A percentile compares a stretch with the other conserved stretches of the same genome.
These are phyloP conservation scores for Trametes cingulata DNA, from an alignment of 768 basidiomycete genomes.

Conservation along the genomic window DNA sequence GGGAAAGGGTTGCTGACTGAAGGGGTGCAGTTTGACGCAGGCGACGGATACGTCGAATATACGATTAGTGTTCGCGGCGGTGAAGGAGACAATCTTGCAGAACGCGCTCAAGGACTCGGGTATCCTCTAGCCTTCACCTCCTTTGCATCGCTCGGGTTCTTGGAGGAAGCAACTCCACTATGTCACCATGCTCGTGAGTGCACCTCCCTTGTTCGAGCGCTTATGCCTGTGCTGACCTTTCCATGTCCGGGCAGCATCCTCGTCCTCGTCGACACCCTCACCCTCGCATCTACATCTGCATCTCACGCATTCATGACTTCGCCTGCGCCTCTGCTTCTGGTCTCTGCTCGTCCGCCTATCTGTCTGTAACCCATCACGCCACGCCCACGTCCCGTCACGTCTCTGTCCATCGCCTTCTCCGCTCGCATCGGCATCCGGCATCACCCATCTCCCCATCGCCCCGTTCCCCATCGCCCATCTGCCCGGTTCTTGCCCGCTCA, in stretches of 20 bases:
- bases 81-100: conserved; percentile 92
- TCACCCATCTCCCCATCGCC: background rate
- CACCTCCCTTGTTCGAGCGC: background rate
- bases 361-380: conserved; percentile 4
- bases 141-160: background rate
- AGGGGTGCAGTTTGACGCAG: conserved; percentile 66
- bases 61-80: conserved; percentile 78
- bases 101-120: conserved; percentile 86
- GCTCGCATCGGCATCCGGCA: background rate
- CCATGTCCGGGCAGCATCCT: background rate
- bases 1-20: conserved; percentile 5
- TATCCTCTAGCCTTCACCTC: conserved; percentile 47
- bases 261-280: background rate
- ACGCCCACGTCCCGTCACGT: background rate
- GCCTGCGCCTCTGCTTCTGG: background rate
- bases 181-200: conserved; percentile 5
- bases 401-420: background rate
- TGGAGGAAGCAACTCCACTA: background rate
- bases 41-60: conserved; percentile 90
- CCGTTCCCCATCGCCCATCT: background rate
- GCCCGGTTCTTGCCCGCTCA: conserved; percentile 2
- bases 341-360: background rate
- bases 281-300: conserved; percentile 13
- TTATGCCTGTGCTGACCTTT: background rate
- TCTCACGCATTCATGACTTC: conserved; percentile 3